Percentiles rank a stretch among this genome's conserved stretches.
Conservation (phyloP, 2,329 filamentous ascomycete genomes). For the Venturia asperata region DNA sequence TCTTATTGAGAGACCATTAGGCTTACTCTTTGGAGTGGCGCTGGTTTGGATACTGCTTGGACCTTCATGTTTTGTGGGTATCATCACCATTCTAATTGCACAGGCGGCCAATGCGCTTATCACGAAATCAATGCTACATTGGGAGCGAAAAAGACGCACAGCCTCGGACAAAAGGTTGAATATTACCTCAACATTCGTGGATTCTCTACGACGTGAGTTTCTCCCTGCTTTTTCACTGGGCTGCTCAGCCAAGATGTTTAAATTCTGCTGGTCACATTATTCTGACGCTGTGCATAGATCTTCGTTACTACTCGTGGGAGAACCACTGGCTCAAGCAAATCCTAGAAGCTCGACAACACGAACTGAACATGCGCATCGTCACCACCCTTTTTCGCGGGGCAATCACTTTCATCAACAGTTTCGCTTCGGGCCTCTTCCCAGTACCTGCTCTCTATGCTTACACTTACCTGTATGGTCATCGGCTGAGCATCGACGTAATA, state of each 20-base stretch:
- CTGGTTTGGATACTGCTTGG: constrained; percentile 75
- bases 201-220: constrained; percentile 58
- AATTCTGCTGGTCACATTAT: not conserved
- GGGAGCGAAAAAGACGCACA: constrained; percentile 62
- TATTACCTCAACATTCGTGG: constrained; percentile 76
- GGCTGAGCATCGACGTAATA: constrained; percentile 70
- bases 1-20: constrained; percentile 69
- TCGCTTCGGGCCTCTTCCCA: constrained; percentile 68
- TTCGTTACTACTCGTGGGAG: constrained; percentile 80
- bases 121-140: constrained; percentile 57
- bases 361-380: constrained; percentile 58
- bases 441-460: constrained; percentile 77
- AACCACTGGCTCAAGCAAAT: constrained; percentile 64
- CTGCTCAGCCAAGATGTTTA: not conserved
- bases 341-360: constrained; percentile 58
- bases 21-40: constrained; percentile 64
- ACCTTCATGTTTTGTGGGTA: constrained; percentile 67
- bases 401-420: constrained; percentile 62
- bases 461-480: constrained; percentile 60
- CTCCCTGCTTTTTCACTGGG: not conserved
- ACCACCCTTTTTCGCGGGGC: constrained; percentile 55
- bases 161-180: constrained; percentile 75
- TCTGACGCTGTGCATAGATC: constrained; percentile 32
- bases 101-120: constrained; percentile 63
- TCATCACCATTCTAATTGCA: constrained; percentile 60